Evolutionary conservation across 306 rosid genomes (phyloP).

Genomic region (Canavalia gladiata): DNA sequence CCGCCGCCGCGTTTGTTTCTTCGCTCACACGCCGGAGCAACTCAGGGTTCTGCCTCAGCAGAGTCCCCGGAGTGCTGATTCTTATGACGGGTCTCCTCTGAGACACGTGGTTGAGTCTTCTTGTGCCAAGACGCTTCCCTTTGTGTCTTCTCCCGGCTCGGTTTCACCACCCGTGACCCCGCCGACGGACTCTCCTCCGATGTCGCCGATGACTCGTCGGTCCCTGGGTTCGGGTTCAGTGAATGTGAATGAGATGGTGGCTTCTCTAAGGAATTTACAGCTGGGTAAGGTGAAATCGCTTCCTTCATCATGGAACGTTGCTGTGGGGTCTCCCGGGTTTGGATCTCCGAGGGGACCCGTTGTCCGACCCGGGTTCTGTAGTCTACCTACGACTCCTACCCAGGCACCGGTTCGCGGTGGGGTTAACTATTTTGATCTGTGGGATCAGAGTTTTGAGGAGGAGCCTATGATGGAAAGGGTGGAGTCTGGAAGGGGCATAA

Average conservation of each 20-base stretch:
- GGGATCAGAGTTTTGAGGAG: slow-evolving; percentile 67
- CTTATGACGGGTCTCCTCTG: slow-evolving; percentile 77
- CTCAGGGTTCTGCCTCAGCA: slow-evolving; percentile 81
- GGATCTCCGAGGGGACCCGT: slow-evolving; percentile 74
- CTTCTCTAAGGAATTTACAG: slow-evolving; percentile 77
- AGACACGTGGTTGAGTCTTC: slow-evolving; percentile 62
- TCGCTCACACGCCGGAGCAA: slow-evolving; percentile 94
- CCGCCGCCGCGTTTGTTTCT: slow-evolving; percentile 84
- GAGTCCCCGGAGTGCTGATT: slow-evolving; percentile 67
- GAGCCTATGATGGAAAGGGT: slow-evolving; percentile 96
- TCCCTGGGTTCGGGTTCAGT: slow-evolving; percentile 64
- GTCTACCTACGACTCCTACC: slow-evolving; percentile 84
- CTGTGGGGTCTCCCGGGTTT: slow-evolving; percentile 63
- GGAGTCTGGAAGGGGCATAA: slow-evolving; percentile 82
- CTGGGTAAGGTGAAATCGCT: slow-evolving; percentile 69
- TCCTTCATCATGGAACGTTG: slow-evolving; percentile 70
- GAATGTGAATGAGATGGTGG: slow-evolving; percentile 65
- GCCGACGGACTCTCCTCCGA: slow-evolving; percentile 71
- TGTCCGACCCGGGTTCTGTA: slow-evolving; percentile 77
- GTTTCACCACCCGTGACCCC: slow-evolving; percentile 65
- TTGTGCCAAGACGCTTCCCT: slow-evolving; percentile 49
- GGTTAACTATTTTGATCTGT: slow-evolving; percentile 54
- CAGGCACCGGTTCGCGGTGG: slow-evolving; percentile 52
- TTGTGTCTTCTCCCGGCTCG: slow-evolving; percentile 57
- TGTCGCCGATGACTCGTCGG: slow-evolving; percentile 72